Base-by-base conservation (phyloP, 176 grass and related monocot genomes). In the Avena insularis region DNA sequence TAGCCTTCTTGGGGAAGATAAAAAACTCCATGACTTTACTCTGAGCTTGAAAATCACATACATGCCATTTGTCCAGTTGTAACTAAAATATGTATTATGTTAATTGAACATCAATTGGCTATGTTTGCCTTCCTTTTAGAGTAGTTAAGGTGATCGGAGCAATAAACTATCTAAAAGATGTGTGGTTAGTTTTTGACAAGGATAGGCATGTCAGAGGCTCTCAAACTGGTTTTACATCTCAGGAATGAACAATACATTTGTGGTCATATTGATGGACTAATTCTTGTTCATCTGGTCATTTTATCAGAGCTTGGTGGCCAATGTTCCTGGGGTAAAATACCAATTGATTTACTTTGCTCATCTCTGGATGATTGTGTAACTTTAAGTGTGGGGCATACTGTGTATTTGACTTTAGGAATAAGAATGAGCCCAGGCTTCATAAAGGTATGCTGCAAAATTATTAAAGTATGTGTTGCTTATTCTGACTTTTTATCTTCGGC, bases 241-340 rank as follows among this genome's bases (percentile, higher is more conserved):
- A 17, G 16, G 59, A 80, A 66, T 8, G 38, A 47, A 81, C 19
- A 19, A 40, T 77, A 31, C 68, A 19, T 87, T 78, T 57, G 5
- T 91, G 59, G 40, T 53, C 51, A 75, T 79, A 33, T 79, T 33
- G 72, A 65, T 88, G 77, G 17, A 67, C 79, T 85, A 86, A 84
- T 73, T 74, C 33, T 65, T 85, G 49, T 71, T 53, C 21, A 80
- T 89, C 46, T 48, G 46, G 46, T 48, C 46, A 48, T 48, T 48
- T 83, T 85, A 50, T 51, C 68, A 99, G 97, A 94, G 82, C 62
- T 91, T 88, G 90, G 91, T 91, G 97, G 97, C 54, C 91, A 94
- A 73, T 99, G 93, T 71, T 91, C 64, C 54, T 96, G 92, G 89
- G 97, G 97, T 75, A 92, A 93, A 88, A 96, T 99, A 88, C 92